Evolutionary conservation across 2,329 filamentous ascomycete species (phyloP), one percentile per base, ranked within the genome.

Genomic region (Pestalotiopsis sp.): DNA sequence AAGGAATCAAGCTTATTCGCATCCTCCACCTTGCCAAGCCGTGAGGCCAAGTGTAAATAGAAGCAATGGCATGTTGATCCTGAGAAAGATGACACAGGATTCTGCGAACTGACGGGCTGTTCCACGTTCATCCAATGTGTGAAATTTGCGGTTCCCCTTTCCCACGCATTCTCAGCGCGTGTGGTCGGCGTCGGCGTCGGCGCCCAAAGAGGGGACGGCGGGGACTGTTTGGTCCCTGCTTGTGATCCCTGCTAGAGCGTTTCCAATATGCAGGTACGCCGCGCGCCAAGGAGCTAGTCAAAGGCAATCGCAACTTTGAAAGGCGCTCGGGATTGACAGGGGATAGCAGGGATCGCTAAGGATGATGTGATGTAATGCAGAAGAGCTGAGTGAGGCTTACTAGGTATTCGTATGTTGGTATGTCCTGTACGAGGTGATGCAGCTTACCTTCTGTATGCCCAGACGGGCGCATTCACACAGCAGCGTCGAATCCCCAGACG

Each of bases 1-100:
- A 66, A 58, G 11, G 36, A 66, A 66, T 56, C 63, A 66, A 66
- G 63, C 45, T 66, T 66, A 66, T 66, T 66, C 41, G 45, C n/a
- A 52, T 52, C 45, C 45, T 52, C 45, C 45, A 52, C 45, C 45
- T 23, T 52, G 45, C 45, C 45, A 52, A 52, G 45, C 17, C 17
- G 5, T n/a, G 14, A 52, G 31, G 31, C 31, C 31, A 36, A 36
- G 31, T 36, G 31, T 36, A 36, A 36, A 36, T 36, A 36, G 20
- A 52, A 23, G 45, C 45, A 52, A n/a, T 52, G 45, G 45, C 45
- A 36, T 20, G 45, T 52, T 52, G 45, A 52, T 52, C 45, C 31
- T 36, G 31, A 52, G 45, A 52, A 52, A 52, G n/a, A 52, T 52
- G 45, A 52, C 45, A 52, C 45, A 52, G 45, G 45, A 52, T 52